Evolutionary conservation across 805 yeast genomes (phyloP).

Genomic region (Candida tammaniensis): DNA sequence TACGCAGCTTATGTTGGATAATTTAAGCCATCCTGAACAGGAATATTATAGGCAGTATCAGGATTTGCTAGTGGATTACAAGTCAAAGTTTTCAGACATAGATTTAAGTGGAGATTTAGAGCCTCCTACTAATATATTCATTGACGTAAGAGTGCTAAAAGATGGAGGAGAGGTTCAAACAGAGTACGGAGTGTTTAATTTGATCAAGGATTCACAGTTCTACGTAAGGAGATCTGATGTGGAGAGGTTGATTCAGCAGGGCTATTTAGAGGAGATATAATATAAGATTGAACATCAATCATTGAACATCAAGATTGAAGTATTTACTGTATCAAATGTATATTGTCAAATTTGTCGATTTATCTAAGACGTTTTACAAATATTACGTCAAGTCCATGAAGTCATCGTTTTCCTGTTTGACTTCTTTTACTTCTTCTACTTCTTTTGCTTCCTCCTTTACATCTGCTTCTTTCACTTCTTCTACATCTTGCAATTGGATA

Average conservation of each 20-base stretch:
- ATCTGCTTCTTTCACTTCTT: conserved; percentile 1
- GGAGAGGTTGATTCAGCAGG: conserved; percentile 90
- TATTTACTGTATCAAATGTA: neutral
- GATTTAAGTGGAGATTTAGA: conserved; percentile 86
- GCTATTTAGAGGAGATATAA: conserved; percentile 74
- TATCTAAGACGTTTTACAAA: too few relatives aligned
- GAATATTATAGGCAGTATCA: conserved; percentile 72
- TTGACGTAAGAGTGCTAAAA: conserved; percentile 88
- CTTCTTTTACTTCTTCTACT: conserved; percentile 4
- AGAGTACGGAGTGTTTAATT: conserved; percentile 91
- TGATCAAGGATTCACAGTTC: conserved; percentile 91
- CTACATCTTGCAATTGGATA: conserved; percentile 2
- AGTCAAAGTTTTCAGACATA: conserved; percentile 74
- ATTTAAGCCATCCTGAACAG: conserved; percentile 73
- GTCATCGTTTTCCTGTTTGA: conserved; percentile 1
- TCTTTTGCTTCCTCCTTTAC: neutral
- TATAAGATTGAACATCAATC: neutral
- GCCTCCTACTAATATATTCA: conserved; percentile 89
- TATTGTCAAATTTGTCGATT: too few relatives aligned
- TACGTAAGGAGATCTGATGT: conserved; percentile 94
- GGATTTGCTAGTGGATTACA: conserved; percentile 69
- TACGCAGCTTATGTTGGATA: conserved; percentile 36
- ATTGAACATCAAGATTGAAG: neutral
- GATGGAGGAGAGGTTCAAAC: conserved; percentile 98
- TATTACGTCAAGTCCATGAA: too few relatives aligned